Percentiles rank a stretch among this genome's conserved stretches.
phyloP scores from a whole-genome alignment of 2,329 filamentous ascomycete genomes.

The Penicillium sp. region DNA sequence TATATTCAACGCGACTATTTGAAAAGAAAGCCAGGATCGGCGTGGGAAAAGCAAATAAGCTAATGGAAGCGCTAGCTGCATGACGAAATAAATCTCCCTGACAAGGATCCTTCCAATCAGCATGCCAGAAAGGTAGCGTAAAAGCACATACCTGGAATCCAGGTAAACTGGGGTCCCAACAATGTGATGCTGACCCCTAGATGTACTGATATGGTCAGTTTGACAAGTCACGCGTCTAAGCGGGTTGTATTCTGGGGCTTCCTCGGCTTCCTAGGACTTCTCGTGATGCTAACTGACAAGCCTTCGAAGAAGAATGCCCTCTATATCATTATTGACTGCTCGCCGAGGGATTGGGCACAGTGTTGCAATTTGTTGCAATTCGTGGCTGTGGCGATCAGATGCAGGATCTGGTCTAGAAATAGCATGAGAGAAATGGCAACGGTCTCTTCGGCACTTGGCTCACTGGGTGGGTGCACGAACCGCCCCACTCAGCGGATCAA shows the following conservation, averaged over 20 bases:
- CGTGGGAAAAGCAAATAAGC: neutral
- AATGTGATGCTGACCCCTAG: slow-evolving; percentile 16
- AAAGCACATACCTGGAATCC: slow-evolving; percentile 13
- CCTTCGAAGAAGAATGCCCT: neutral
- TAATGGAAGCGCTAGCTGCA: slow-evolving; percentile 8
- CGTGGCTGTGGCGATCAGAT: neutral
- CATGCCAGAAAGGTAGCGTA: neutral
- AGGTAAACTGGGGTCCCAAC: slow-evolving; percentile 3
- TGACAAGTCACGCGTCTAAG: neutral
- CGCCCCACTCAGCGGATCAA: neutral
- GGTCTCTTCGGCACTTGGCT: neutral
- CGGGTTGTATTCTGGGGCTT: neutral
- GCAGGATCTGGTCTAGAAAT: slow-evolving; percentile 1
- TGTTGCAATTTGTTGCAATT: neutral
- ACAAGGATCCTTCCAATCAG: neutral
- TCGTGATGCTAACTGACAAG: neutral
- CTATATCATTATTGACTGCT: neutral
- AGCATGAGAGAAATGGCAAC: neutral
- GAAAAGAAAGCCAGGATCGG: neutral
- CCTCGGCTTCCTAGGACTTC: neutral
- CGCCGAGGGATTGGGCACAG: neutral
- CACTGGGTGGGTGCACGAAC: neutral
- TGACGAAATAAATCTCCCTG: slow-evolving; percentile 14
- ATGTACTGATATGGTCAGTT: slow-evolving; percentile 2
- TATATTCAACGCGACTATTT: neutral